phyloP scores from a whole-genome alignment of 805 yeast genomes.

The Kluyveromyces aestuarii region DNA sequence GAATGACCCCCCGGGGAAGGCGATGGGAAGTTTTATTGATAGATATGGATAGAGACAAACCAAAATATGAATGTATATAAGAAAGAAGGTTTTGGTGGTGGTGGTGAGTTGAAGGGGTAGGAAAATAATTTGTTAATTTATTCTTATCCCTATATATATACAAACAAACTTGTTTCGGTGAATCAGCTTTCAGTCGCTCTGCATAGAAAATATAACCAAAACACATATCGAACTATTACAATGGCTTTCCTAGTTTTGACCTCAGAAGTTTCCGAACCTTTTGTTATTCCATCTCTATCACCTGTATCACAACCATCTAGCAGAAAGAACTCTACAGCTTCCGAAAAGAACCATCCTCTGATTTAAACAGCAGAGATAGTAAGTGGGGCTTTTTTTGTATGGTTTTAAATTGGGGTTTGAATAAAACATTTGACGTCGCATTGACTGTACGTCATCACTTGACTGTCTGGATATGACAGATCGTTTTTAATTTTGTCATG shows the following conservation, averaged over 20 bases:
- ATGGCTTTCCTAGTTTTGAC: conserved; percentile 44
- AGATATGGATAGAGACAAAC: no score
- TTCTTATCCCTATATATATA: no score
- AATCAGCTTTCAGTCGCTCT: background rate
- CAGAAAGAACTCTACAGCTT: conserved; percentile 23
- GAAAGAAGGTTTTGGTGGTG: no score
- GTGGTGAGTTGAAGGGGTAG: no score
- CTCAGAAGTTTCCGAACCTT: conserved; percentile 50
- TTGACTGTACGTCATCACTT: background rate
- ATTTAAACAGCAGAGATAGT: no score
- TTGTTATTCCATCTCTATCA: conserved; percentile 54
- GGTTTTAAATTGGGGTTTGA: background rate
- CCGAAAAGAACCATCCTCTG: conserved; percentile 2
- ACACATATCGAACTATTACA: conserved; percentile 4
- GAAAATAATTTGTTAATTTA: no score
- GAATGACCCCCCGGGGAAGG: no score
- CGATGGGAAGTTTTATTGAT: no score
- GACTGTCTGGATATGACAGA: background rate
- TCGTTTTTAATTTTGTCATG: background rate
- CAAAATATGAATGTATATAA: no score
- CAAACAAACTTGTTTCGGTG: background rate
- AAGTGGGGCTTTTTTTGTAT: background rate
- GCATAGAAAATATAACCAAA: background rate
- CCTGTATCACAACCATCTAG: conserved; percentile 38
- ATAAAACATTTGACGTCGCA: background rate